Evolutionary conservation across 2,329 filamentous ascomycete genomes (phyloP), one percentile per base, ranked within the genome.

Genomic region (Arthrobotrys sinensis): DNA sequence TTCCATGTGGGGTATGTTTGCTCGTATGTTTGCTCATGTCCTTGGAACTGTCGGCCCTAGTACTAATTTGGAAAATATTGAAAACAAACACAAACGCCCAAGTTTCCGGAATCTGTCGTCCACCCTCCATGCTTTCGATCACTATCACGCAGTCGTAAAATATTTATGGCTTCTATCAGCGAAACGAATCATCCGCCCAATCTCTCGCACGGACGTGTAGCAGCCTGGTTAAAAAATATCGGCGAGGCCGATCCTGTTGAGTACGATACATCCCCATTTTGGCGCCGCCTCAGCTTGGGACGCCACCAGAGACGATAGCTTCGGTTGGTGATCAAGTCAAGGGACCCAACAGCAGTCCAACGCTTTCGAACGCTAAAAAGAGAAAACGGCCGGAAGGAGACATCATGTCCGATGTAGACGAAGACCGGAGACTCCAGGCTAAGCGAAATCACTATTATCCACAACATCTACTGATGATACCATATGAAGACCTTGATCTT

Each of bases 361-460:
- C 16, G 10, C 10, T 7, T 16, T 57, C 48, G 48, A 28, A 52
- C 16, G 4, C 48, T 52, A 55, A 34, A 36, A 48, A 64, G 16
- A 64, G 60, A 43, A 64, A 64, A 46, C 60, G 40, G 11, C 6
- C 40, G 21, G 36, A 45, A 28, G 55, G 5, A 43, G 55, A 62
- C 14, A 57, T 57, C 32, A 38, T 45, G 36, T 45, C 55, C 36
- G 55, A 62, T 24, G 55, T 19, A 45, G 36, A 43, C 16, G 55
- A 62, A 14, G 55, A 62, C 16, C 36, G 36, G n/a, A 40, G 32
- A 24, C 55, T 43, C 21, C 16, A 3, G 48, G 48, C 48, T 1
- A 28, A 52, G 48, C 19, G 19, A 52, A 52, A 52, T 14, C 48
- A 52, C 48, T 16, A 52, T 16, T 32, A 52, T 28, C 14, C 19